Evolutionary conservation across 805 yeast genomes (phyloP).

Genomic region (Candida boidinii): DNA sequence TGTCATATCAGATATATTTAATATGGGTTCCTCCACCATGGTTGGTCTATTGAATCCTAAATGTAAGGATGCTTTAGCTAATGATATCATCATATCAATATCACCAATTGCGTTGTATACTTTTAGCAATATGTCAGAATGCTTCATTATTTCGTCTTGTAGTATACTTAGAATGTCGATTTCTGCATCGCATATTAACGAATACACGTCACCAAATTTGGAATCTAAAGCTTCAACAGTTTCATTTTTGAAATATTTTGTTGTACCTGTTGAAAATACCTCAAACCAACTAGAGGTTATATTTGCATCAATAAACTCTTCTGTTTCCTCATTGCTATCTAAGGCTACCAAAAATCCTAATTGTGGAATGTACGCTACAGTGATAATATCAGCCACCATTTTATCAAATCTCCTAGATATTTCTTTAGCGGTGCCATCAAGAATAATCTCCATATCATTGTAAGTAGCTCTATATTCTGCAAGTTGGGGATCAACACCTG

Average conservation of each 20-base stretch:
- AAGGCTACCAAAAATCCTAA: slow-evolving; percentile 31
- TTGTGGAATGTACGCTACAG: slow-evolving; percentile 36
- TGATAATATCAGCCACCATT: slow-evolving; percentile 13
- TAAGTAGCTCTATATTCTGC: slow-evolving; percentile 20
- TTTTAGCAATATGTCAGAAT: slow-evolving; percentile 6
- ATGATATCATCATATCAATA: slow-evolving; percentile 28
- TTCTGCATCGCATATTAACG: slow-evolving; percentile 30
- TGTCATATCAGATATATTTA: slow-evolving; percentile 30
- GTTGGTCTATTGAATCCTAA: slow-evolving; percentile 25
- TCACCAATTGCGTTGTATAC: slow-evolving; percentile 22
- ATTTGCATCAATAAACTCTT: not conserved
- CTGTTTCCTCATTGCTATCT: not conserved
- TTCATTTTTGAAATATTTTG: slow-evolving; percentile 27
- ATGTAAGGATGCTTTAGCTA: slow-evolving; percentile 23
- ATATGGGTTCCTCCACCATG: slow-evolving; percentile 16
- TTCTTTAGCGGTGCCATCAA: not conserved
- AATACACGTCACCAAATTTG: slow-evolving; percentile 33
- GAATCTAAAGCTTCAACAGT: slow-evolving; percentile 24
- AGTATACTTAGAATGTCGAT: slow-evolving; percentile 29
- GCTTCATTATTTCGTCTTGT: slow-evolving; percentile 15
- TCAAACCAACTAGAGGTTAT: slow-evolving; percentile 32
- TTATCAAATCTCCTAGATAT: slow-evolving; percentile 3
- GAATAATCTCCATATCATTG: slow-evolving; percentile 23
- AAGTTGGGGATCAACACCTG: slow-evolving; percentile 21
- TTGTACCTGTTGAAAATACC: slow-evolving; percentile 28